phyloP scores from a whole-genome alignment of 345 rosid genomes.

The Boechera divaricarpa region DNA sequence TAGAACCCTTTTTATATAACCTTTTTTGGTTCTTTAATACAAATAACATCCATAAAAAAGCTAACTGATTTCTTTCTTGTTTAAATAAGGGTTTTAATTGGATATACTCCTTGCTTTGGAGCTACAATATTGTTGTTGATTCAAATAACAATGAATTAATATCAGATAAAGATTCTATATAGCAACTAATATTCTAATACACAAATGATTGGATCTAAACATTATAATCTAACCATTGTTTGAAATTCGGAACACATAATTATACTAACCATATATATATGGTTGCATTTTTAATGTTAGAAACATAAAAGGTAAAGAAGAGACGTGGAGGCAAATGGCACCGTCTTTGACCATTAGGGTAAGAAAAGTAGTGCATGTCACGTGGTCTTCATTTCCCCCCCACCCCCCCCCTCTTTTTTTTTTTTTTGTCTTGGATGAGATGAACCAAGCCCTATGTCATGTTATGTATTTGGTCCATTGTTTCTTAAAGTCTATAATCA shows the following conservation, averaged over 20 bases:
- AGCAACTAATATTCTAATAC: background rate
- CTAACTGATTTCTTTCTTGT: background rate
- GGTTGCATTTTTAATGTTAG: background rate
- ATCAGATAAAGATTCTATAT: background rate
- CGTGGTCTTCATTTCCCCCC: background rate
- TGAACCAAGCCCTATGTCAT: constrained; percentile 29
- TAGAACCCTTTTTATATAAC: constrained; percentile 6
- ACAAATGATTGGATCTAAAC: background rate
- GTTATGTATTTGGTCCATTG: background rate
- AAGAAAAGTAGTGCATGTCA: constrained; percentile 33
- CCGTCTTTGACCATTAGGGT: constrained; percentile 16
- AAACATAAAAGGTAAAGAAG: constrained; percentile 4
- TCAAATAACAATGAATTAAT: background rate
- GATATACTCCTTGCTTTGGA: constrained; percentile 32
- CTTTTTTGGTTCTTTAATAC: background rate
- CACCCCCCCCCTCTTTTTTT: too few relatives aligned
- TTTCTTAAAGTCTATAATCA: background rate
- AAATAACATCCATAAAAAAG: background rate
- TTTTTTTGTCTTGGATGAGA: background rate
- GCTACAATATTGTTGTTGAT: constrained; percentile 34
- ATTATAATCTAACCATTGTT: background rate
- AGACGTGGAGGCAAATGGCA: constrained; percentile 27
- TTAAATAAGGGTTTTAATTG: constrained; percentile 8
- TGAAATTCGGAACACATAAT: background rate
- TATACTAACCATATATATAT: background rate